phyloP scores from a whole-genome alignment of 2,329 filamentous ascomycete genomes.

The Beauveria asiatica region DNA sequence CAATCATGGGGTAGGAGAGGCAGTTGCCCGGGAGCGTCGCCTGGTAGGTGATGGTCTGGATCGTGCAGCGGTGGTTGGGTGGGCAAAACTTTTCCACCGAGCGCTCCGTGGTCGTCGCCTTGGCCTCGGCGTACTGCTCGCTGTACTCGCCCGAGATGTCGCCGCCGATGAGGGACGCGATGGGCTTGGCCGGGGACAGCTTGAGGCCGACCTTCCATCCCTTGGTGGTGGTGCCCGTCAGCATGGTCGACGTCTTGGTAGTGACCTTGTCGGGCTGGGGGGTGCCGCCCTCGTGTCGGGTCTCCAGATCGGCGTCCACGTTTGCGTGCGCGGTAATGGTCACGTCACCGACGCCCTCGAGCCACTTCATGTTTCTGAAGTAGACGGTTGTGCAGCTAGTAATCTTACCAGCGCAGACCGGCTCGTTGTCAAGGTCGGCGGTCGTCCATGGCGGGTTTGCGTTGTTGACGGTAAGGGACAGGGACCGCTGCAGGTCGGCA shows the following conservation, averaged over 20 bases:
- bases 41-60: neutral
- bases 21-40: neutral
- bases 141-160: constrained; percentile 1
- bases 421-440: neutral
- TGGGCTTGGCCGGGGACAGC: neutral
- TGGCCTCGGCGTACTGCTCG: neutral
- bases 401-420: neutral
- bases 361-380: neutral
- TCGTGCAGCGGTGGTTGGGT: neutral
- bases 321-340: neutral
- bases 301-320: neutral
- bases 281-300: neutral
- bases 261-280: neutral
- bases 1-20: neutral
- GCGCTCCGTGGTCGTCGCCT: neutral
- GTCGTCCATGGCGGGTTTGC: neutral
- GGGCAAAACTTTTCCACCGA: neutral
- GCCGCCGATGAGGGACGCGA: neutral
- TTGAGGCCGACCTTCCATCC: neutral
- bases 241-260: neutral
- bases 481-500: neutral
- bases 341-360: neutral
- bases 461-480: neutral
- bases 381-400: neutral
- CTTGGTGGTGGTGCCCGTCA: neutral